Conservation (phyloP, 1,139 yeast genomes). For the Magnusiomyces ingens region DNA sequence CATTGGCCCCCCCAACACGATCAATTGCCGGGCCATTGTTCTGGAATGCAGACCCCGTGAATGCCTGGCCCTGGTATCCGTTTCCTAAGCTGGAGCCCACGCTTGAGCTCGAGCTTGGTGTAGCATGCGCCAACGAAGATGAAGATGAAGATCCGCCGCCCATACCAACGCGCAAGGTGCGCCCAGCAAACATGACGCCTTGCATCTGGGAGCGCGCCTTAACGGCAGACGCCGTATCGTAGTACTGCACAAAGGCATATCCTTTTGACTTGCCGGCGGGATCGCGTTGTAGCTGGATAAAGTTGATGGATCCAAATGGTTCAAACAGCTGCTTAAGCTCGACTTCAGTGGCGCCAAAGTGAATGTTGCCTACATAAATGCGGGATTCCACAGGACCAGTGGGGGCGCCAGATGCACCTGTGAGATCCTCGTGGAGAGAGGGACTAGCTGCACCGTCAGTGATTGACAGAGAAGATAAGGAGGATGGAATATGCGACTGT, state of each 20-base stretch:
- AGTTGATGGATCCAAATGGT: conserved; percentile 32
- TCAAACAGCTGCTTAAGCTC: conserved; percentile 31
- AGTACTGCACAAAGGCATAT: conserved; percentile 31
- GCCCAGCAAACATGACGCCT: conserved; percentile 32
- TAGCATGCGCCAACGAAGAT: too few species aligned
- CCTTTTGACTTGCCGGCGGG: conserved; percentile 34
- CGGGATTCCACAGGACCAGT: conserved; percentile 22
- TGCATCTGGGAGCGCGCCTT: conserved; percentile 32
- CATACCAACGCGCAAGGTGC: conserved; percentile 31
- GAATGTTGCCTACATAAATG: conserved; percentile 32
- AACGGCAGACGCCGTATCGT: conserved; percentile 26
- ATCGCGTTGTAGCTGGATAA: conserved; percentile 29
- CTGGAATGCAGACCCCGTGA: conserved; percentile 17
- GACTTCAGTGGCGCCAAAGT: conserved; percentile 30
- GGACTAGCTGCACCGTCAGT: conserved; percentile 5
- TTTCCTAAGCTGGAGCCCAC: not conserved
- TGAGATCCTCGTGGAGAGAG: too few species aligned
- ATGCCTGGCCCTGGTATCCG: conserved; percentile 11
- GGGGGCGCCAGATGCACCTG: conserved; percentile 2
- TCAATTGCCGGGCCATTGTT: conserved; percentile 10
- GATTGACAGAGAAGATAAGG: too few species aligned
- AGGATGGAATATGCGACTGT: conserved; percentile 5
- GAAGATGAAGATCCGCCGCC: conserved; percentile 23
- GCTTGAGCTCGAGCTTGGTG: too few species aligned
- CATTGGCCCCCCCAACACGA: conserved; percentile 11